These are phyloP conservation scores for Nakazawaea siamensis DNA, from an alignment of 805 yeast species.

Conservation along the genomic window DNA sequence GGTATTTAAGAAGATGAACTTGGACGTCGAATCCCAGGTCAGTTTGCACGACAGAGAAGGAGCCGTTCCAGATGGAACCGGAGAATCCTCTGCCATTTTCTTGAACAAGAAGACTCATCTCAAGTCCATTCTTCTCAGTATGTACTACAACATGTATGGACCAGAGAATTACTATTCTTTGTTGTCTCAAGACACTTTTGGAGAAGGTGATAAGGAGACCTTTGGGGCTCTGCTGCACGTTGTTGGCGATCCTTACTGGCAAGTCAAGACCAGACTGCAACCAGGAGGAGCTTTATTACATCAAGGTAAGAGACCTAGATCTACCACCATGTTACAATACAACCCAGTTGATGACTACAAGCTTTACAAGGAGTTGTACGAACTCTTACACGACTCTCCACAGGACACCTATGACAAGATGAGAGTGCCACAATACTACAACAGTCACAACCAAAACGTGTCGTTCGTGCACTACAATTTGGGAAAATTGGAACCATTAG, in stretches of 20 bases:
- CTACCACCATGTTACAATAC: slow-evolving; percentile 17
- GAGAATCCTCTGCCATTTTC: slow-evolving; percentile 54
- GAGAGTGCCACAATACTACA: slow-evolving; percentile 8
- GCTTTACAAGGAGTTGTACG: slow-evolving; percentile 12
- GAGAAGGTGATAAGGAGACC: slow-evolving; percentile 67
- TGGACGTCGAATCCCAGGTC: slow-evolving; percentile 15
- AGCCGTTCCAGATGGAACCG: slow-evolving; percentile 47
- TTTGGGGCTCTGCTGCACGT: slow-evolving; percentile 52
- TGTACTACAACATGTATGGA: slow-evolving; percentile 51
- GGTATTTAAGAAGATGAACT: background rate
- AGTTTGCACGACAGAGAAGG: slow-evolving; percentile 48
- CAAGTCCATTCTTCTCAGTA: slow-evolving; percentile 40
- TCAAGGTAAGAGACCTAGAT: slow-evolving; percentile 10
- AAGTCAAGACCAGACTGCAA: slow-evolving; percentile 20
- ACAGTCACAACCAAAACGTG: slow-evolving; percentile 3
- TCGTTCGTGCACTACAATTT: slow-evolving; percentile 9
- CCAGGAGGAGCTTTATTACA: slow-evolving; percentile 29
- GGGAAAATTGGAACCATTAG: slow-evolving; percentile 8
- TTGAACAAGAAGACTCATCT: slow-evolving; percentile 45
- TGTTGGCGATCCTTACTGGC: slow-evolving; percentile 33
- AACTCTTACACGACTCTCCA: background rate
- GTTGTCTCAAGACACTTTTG: slow-evolving; percentile 54
- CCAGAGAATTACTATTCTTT: slow-evolving; percentile 50
- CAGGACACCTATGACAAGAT: slow-evolving; percentile 3
- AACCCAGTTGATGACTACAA: slow-evolving; percentile 26